phyloP scores from a whole-genome alignment of 805 yeast species.

The Saccharomyces paradoxus region DNA sequence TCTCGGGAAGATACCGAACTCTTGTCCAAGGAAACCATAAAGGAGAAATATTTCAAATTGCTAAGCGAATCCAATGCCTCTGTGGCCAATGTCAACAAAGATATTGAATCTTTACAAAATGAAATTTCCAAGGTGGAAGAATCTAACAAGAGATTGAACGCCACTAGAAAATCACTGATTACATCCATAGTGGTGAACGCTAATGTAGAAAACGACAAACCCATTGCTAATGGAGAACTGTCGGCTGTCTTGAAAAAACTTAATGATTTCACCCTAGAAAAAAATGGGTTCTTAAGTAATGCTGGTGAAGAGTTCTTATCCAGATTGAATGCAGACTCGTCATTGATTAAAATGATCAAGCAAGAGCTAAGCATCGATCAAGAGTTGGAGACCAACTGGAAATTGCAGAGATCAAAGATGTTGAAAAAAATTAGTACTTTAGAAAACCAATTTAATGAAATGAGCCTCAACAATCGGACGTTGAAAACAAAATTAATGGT shows the following conservation, averaged over 20 bases:
- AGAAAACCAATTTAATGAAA: slow-evolving; percentile 20
- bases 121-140: slow-evolving; percentile 16
- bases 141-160: slow-evolving; percentile 19
- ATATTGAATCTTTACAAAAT: slow-evolving; percentile 13
- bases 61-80: slow-evolving; percentile 6
- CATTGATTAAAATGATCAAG: slow-evolving; percentile 17
- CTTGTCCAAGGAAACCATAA: slow-evolving; percentile 7
- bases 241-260: slow-evolving; percentile 15
- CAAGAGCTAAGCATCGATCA: slow-evolving; percentile 23
- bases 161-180: not conserved
- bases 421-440: slow-evolving; percentile 15
- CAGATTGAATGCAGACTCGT: slow-evolving; percentile 16
- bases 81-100: slow-evolving; percentile 6
- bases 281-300: slow-evolving; percentile 20
- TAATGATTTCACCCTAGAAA: slow-evolving; percentile 18
- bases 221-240: not conserved
- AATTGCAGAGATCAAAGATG: slow-evolving; percentile 12
- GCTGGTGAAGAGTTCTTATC: slow-evolving; percentile 22
- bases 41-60: slow-evolving; percentile 9
- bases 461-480: slow-evolving; percentile 18
- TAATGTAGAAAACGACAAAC: not conserved
- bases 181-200: not conserved
- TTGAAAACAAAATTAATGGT: slow-evolving; percentile 16
- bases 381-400: slow-evolving; percentile 22
- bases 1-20: slow-evolving; percentile 12